Percentiles rank a stretch among this genome's conserved stretches.
phyloP scores from a whole-genome alignment of 2,329 filamentous ascomycete genomes.

The Stachybotrys chlorohalonatus region DNA sequence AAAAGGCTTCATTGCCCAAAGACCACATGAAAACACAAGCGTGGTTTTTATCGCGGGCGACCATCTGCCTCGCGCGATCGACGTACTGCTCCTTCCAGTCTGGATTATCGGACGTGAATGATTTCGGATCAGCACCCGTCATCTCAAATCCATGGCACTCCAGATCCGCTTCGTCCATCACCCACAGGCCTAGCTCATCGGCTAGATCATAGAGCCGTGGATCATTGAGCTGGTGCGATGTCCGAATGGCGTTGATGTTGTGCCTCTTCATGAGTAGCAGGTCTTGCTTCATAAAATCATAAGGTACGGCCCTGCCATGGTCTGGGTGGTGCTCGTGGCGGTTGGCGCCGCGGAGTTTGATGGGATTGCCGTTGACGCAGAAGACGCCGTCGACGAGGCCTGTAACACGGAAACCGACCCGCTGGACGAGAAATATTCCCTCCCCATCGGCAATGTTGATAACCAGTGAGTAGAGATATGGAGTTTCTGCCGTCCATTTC shows the following conservation, averaged over 20 bases:
- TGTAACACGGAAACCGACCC: conserved; percentile 54
- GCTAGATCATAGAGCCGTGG: conserved; percentile 50
- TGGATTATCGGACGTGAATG: conserved; percentile 48
- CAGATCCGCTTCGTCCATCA: conserved; percentile 49
- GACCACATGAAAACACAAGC: conserved; percentile 61
- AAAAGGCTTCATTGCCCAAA: conserved; percentile 63
- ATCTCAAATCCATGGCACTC: conserved; percentile 43
- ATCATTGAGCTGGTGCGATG: conserved; percentile 58
- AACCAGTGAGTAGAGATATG: conserved; percentile 47
- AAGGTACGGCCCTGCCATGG: conserved; percentile 52
- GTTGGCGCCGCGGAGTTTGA: conserved; percentile 61
- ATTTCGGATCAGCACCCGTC: conserved; percentile 16
- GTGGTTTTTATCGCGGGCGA: conserved; percentile 61
- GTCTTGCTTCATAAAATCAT: conserved; percentile 51
- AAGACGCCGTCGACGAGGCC: conserved; percentile 54
- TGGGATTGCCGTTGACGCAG: conserved; percentile 53
- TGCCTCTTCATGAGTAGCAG: conserved; percentile 57
- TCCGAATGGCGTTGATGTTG: conserved; percentile 63
- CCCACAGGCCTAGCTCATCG: conserved; percentile 55
- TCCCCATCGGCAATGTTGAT: conserved; percentile 21
- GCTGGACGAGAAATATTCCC: conserved; percentile 35
- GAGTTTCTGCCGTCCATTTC: conserved; percentile 64
- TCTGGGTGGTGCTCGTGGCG: conserved; percentile 61
- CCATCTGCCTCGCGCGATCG: conserved; percentile 52
- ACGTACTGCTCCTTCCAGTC: conserved; percentile 53